These are phyloP conservation scores for Ceratorhiza oryzae-sativae DNA, from an alignment of 1,284 basidiomycete species.

Conservation along the genomic window DNA sequence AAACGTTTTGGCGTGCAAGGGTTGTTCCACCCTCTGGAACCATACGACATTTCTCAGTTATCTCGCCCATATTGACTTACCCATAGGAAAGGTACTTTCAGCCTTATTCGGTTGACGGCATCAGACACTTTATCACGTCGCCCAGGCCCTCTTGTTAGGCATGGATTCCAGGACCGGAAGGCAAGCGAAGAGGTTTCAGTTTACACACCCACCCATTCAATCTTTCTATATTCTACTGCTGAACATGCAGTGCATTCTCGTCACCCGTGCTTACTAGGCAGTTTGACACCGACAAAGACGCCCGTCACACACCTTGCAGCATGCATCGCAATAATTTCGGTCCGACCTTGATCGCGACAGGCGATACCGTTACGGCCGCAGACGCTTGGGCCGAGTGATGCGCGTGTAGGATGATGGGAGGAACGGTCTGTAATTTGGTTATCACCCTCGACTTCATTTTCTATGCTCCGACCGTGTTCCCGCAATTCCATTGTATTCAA, in stretches of 20 bases:
- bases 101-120: slow-evolving; percentile 20
- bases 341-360: slow-evolving; percentile 28
- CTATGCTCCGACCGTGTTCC: neutral
- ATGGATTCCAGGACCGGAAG: neutral
- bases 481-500: slow-evolving; percentile 26
- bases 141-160: slow-evolving; percentile 5
- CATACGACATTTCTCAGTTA: neutral
- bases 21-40: neutral
- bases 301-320: slow-evolving; percentile 7
- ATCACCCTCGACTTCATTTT: neutral
- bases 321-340: slow-evolving; percentile 31
- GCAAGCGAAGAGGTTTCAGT: slow-evolving; percentile 23
- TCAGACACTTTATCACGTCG: slow-evolving; percentile 13
- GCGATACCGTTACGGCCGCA: slow-evolving; percentile 3
- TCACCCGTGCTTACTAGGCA: neutral
- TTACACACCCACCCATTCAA: neutral
- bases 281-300: neutral
- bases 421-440: neutral
- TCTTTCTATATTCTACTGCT: neutral
- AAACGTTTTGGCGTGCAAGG: neutral
- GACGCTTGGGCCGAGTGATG: neutral
- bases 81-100: neutral
- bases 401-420: slow-evolving; percentile 25
- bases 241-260: neutral
- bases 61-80: too few species aligned